Evolutionary conservation across 1,284 basidiomycete genomes (phyloP), one percentile per base, ranked within the genome.

Genomic region (Leccinum holopus): DNA sequence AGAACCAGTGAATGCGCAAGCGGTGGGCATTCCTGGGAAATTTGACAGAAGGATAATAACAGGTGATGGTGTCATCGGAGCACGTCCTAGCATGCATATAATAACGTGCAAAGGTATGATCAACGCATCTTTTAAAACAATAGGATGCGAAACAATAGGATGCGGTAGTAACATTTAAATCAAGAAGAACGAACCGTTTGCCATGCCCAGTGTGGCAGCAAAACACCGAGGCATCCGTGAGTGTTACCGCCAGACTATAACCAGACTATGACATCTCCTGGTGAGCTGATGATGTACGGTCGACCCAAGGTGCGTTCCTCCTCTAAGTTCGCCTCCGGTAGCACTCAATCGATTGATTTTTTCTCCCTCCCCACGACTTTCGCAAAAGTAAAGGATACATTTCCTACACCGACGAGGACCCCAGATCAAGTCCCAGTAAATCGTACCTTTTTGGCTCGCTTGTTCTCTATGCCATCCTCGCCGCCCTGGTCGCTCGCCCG

Each of bases 371-470:
- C 5, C 5, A 53, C 28, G 32, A 55, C n/a, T 33, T 37, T 54
- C 91, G 90, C 70, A 92, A 91, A 79, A 91, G 88, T 72, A 91
- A 90, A 73, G 90, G 87, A 69, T 82, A 86, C 69, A 83, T 92
- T 57, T 89, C 88, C 4, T 88, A 91, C 72, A 90, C 89, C 4
- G 90, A 92, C 70, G 88, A 91, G 53, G 89, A 90, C 51, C 6
- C 32, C 61, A 12, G n/a, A 41, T 37, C 37, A 47, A 16, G 53
- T 44, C 65, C 33, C 33, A 30, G 28, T 18, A 32, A 53, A 11
- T 32, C 70, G 68, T 57, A 88, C 88, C 84, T 28, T 90, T 91
- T 87, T 88, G 6, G 82, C 73, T 2, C 86, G 86, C 69, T 85
- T 85, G 66, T 83, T 86, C 8, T 78, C 80, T 39, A 39, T 32